A percentile compares a stretch with the other conserved stretches of the same genome.
These are phyloP conservation scores for Asparagopsis taxiformis DNA, from an alignment of 31 red algal genomes.

Conservation along the genomic window DNA sequence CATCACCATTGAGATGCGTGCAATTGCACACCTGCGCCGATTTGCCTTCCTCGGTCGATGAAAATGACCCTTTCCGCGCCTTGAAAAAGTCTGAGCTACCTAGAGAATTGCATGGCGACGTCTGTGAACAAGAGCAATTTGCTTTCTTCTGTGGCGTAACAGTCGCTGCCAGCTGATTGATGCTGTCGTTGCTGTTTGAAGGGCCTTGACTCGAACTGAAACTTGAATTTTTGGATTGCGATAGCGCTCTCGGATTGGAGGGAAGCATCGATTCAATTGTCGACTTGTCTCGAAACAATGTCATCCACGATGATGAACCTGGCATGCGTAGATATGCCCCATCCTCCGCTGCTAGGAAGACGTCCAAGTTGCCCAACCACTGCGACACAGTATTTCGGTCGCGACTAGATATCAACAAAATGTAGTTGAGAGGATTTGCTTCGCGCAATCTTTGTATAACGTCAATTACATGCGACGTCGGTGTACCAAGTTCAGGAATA, in stretches of 20 bases:
- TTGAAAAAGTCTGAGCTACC: background rate
- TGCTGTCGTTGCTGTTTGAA: background rate
- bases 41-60: background rate
- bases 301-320: slow-evolving; percentile 34
- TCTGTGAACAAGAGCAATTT: background rate
- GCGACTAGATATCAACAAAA: slow-evolving; percentile 68
- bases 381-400: slow-evolving; percentile 48
- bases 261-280: background rate
- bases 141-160: background rate
- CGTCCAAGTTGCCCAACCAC: slow-evolving; percentile 49
- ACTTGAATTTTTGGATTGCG: background rate
- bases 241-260: background rate
- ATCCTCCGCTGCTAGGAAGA: slow-evolving; percentile 69
- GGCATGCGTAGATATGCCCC: slow-evolving; percentile 64
- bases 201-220: background rate
- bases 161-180: background rate
- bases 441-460: slow-evolving; percentile 41
- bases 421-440: slow-evolving; percentile 49
- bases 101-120: background rate
- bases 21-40: background rate
- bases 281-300: slow-evolving; percentile 35
- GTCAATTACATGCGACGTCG: slow-evolving; percentile 47
- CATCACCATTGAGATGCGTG: slow-evolving; percentile 24
- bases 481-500: slow-evolving; percentile 47
- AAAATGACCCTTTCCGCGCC: background rate